Evolutionary conservation across 495 filamentous ascomycete species (phyloP).

Genomic region (Hypoxylon perforatum): DNA sequence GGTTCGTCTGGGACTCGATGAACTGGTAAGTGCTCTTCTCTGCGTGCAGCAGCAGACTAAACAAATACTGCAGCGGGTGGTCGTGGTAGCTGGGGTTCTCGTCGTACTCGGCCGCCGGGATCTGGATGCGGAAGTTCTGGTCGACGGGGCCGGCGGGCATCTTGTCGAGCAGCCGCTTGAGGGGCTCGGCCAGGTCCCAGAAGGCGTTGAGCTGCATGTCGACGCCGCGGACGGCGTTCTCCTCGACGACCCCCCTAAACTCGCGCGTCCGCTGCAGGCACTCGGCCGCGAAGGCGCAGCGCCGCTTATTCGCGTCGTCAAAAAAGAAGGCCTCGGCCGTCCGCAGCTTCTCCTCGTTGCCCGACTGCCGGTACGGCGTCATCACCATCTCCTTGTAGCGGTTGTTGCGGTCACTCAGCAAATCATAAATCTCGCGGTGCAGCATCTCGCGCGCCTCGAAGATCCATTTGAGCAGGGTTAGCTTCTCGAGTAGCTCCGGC

Average conservation of each 20-base stretch:
- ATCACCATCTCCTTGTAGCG: slow-evolving; percentile 85
- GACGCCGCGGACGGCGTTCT: slow-evolving; percentile 86
- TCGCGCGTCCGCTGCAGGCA: slow-evolving; percentile 76
- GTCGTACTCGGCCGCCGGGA: slow-evolving; percentile 79
- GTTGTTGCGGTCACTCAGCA: slow-evolving; percentile 84
- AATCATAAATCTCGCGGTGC: slow-evolving; percentile 82
- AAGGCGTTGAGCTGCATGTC: slow-evolving; percentile 92
- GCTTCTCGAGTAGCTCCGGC: slow-evolving; percentile 91
- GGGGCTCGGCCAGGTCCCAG: slow-evolving; percentile 94
- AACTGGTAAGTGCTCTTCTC: slow-evolving; percentile 95
- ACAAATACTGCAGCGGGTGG: slow-evolving; percentile 89
- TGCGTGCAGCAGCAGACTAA: slow-evolving; percentile 82
- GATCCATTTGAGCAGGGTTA: slow-evolving; percentile 96
- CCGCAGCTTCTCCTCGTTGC: slow-evolving; percentile 76
- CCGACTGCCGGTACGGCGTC: slow-evolving; percentile 78
- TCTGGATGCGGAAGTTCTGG: slow-evolving; percentile 66
- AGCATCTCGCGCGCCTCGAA: slow-evolving; percentile 92
- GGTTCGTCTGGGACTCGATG: slow-evolving; percentile 92
- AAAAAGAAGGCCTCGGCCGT: slow-evolving; percentile 84
- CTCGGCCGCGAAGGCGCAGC: slow-evolving; percentile 70
- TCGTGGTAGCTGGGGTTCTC: slow-evolving; percentile 85
- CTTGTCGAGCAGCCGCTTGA: slow-evolving; percentile 79
- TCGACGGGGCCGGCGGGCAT: slow-evolving; percentile 68
- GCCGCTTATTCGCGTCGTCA: slow-evolving; percentile 77
- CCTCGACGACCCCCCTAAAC: slow-evolving; percentile 83